Percentiles rank a stretch among this genome's conserved stretches.
phyloP scores from a whole-genome alignment of 2,329 filamentous ascomycete species.

The Aspergillus sp. region DNA sequence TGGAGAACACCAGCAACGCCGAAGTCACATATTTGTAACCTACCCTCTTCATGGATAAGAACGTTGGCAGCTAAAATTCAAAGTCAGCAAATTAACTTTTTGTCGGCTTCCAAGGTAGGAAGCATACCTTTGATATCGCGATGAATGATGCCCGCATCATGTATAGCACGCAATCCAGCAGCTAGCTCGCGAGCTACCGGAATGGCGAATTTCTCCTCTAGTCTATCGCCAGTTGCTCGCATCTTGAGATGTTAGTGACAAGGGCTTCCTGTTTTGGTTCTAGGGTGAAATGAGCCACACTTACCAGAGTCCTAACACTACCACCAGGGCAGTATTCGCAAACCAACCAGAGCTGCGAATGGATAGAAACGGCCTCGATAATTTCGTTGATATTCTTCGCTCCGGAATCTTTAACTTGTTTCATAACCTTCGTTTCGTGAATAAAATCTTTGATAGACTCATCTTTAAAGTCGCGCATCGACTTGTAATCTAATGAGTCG shows the following conservation, averaged over 20 bases:
- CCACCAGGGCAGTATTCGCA: slow-evolving; percentile 67
- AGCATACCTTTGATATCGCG: slow-evolving; percentile 61
- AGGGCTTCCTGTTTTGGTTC: too few relatives aligned
- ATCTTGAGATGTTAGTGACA: slow-evolving; percentile 34
- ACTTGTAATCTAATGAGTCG: slow-evolving; percentile 50
- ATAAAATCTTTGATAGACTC: slow-evolving; percentile 57
- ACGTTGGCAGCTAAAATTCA: slow-evolving; percentile 57
- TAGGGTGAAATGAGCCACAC: slow-evolving; percentile 19
- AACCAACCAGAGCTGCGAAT: slow-evolving; percentile 66
- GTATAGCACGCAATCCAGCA: slow-evolving; percentile 60
- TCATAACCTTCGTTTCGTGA: slow-evolving; percentile 63
- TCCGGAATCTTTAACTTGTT: slow-evolving; percentile 61
- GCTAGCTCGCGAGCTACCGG: slow-evolving; percentile 65
- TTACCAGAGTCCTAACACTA: slow-evolving; percentile 64
- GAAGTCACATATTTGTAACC: slow-evolving; percentile 65
- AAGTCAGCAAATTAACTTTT: slow-evolving; percentile 9
- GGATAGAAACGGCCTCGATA: slow-evolving; percentile 63
- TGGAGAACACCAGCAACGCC: slow-evolving; percentile 65
- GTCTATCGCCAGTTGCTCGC: slow-evolving; percentile 48
- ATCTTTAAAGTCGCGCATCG: slow-evolving; percentile 46
- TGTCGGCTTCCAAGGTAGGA: background rate
- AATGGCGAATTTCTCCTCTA: slow-evolving; percentile 63
- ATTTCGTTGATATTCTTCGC: slow-evolving; percentile 65
- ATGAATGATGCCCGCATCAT: slow-evolving; percentile 66
- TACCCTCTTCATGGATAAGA: slow-evolving; percentile 62